Conservation (phyloP, 2,329 filamentous ascomycete genomes). For the Clonostachys solani region DNA sequence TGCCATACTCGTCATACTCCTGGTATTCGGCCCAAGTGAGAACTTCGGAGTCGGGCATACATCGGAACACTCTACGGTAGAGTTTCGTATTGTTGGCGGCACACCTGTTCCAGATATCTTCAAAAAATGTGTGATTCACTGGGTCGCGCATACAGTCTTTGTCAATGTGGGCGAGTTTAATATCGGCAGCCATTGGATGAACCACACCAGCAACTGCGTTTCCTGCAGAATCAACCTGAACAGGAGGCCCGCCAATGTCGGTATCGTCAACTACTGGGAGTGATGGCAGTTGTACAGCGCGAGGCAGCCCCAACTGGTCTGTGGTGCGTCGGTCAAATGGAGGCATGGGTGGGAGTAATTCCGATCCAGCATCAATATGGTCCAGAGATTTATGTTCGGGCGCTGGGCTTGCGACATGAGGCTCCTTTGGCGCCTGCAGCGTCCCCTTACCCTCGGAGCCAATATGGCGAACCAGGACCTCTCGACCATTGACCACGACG, state of each 20-base stretch:
- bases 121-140: constrained; percentile 73
- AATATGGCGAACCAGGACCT: constrained; percentile 65
- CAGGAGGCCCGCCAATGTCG: constrained; percentile 74
- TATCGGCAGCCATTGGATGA: constrained; percentile 58
- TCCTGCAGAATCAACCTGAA: constrained; percentile 47
- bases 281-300: constrained; percentile 65
- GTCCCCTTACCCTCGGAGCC: constrained; percentile 61
- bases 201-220: constrained; percentile 37
- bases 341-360: constrained; percentile 54
- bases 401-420: constrained; percentile 11
- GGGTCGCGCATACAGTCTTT: constrained; percentile 96
- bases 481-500: constrained; percentile 60
- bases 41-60: constrained; percentile 94
- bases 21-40: constrained; percentile 91
- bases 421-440: constrained; percentile 35
- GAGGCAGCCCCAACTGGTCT: constrained; percentile 62
- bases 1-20: constrained; percentile 72
- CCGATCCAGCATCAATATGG: constrained; percentile 29
- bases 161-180: constrained; percentile 69
- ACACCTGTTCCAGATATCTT: constrained; percentile 82
- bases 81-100: constrained; percentile 95
- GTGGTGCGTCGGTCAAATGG: constrained; percentile 56
- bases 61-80: constrained; percentile 89
- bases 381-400: constrained; percentile 25
- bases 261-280: constrained; percentile 71